Conservation (phyloP, 768 basidiomycete species). For the Tephrocybe rancida region DNA sequence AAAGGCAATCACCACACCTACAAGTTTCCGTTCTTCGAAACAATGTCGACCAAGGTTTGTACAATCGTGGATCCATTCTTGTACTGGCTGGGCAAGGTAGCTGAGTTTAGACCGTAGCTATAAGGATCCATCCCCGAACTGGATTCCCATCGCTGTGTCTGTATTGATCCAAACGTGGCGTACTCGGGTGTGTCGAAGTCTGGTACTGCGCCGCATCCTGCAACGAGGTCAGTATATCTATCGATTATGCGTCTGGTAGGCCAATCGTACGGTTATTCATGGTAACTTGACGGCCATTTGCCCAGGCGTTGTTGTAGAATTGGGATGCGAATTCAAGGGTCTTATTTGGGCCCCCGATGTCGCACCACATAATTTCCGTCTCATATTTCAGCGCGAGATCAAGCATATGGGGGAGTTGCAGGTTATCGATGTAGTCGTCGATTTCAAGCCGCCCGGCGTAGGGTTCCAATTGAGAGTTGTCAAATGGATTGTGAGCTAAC, state of each 20-base stretch:
- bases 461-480: conserved; percentile 47
- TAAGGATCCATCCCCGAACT: conserved; percentile 60
- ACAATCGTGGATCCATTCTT: conserved; percentile 52
- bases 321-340: conserved; percentile 45
- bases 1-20: conserved; percentile 26
- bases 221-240: not conserved
- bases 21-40: conserved; percentile 67
- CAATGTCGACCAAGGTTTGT: conserved; percentile 56
- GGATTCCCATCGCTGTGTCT: conserved; percentile 56
- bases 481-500: conserved; percentile 53
- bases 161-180: conserved; percentile 45
- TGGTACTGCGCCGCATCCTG: conserved; percentile 51
- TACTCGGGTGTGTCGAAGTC: conserved; percentile 64
- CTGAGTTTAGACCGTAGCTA: conserved; percentile 50
- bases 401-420: conserved; percentile 54
- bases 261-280: conserved; percentile 34
- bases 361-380: conserved; percentile 65
- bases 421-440: conserved; percentile 51
- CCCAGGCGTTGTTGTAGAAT: conserved; percentile 44
- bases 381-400: conserved; percentile 48
- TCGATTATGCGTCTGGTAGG: not conserved
- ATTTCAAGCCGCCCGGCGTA: conserved; percentile 56
- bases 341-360: conserved; percentile 54
- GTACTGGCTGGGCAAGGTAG: conserved; percentile 43
- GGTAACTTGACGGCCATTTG: conserved; percentile 46